Evolutionary conservation across 441 rosid species (phyloP).

Genomic region (Mallotus japonicus): DNA sequence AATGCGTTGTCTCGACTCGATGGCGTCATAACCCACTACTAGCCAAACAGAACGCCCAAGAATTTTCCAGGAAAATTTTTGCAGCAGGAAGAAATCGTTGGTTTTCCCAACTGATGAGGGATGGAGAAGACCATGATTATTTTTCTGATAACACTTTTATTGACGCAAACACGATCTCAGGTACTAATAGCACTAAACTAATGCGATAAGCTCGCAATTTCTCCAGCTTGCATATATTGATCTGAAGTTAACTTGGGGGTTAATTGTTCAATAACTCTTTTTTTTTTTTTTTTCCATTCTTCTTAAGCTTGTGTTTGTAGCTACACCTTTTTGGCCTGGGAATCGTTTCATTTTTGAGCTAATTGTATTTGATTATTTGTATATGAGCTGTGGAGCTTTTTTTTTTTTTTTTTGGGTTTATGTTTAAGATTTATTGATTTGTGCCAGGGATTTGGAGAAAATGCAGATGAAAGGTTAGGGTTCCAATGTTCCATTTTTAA

Average conservation of each 20-base stretch:
- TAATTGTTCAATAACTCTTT: not conserved
- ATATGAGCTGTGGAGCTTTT: not conserved
- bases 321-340: too few species aligned
- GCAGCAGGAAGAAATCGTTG: not conserved
- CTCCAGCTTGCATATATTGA: not conserved
- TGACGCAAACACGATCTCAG: slow-evolving; percentile 16
- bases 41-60: slow-evolving; percentile 19
- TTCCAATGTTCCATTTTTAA: not conserved
- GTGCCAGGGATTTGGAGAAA: slow-evolving; percentile 14
- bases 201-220: not conserved
- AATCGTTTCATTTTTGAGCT: too few species aligned
- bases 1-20: too few species aligned
- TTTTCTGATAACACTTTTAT: slow-evolving; percentile 11
- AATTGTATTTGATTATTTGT: not conserved
- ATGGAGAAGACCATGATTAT: slow-evolving; percentile 30
- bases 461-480: slow-evolving; percentile 19
- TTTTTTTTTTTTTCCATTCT: too few species aligned
- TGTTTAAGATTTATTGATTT: not conserved
- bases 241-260: not conserved
- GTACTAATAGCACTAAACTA: slow-evolving; percentile 10
- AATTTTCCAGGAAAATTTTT: not conserved
- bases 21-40: not conserved
- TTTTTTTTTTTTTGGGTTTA: too few species aligned
- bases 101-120: not conserved
- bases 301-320: too few species aligned